Conservation (phyloP, 192 early-diverging fungal species). For the Coemansia sp. region DNA sequence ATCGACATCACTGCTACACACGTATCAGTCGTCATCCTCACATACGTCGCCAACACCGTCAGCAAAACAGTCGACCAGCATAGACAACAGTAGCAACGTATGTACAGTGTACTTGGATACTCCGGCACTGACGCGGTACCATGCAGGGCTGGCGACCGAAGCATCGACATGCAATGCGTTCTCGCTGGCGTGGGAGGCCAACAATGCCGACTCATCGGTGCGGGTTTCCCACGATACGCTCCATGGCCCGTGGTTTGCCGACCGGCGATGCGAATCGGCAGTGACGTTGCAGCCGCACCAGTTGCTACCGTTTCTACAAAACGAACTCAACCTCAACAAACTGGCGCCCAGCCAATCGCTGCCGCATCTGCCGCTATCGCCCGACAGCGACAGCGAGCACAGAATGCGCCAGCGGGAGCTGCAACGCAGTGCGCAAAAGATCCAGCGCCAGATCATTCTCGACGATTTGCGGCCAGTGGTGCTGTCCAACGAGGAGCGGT, state of each 20-base stretch:
- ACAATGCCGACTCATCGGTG: slow-evolving; percentile 1
- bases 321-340: slow-evolving; percentile 46
- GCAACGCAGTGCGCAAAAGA: slow-evolving; percentile 35
- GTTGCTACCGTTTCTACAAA: slow-evolving; percentile 41
- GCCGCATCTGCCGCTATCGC: slow-evolving; percentile 9
- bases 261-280: slow-evolving; percentile 10
- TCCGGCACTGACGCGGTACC: slow-evolving; percentile 19
- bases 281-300: slow-evolving; percentile 20
- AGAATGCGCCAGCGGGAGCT: slow-evolving; percentile 20
- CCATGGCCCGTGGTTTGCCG: slow-evolving; percentile 47
- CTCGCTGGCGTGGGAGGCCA: slow-evolving; percentile 29
- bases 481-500: slow-evolving; percentile 31
- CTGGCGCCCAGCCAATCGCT: slow-evolving; percentile 7
- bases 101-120: slow-evolving; percentile 30
- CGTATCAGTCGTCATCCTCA: background rate
- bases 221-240: slow-evolving; percentile 17
- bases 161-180: slow-evolving; percentile 23
- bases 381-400: slow-evolving; percentile 10
- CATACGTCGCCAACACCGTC: background rate
- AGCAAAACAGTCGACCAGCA: background rate
- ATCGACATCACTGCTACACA: background rate
- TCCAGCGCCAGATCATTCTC: slow-evolving; percentile 46
- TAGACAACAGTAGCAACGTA: slow-evolving; percentile 1
- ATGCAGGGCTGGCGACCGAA: slow-evolving; percentile 25
- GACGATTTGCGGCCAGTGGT: slow-evolving; percentile 27